Evolutionary conservation across 768 basidiomycete species (phyloP).

Genomic region (Lyophyllum semitale): DNA sequence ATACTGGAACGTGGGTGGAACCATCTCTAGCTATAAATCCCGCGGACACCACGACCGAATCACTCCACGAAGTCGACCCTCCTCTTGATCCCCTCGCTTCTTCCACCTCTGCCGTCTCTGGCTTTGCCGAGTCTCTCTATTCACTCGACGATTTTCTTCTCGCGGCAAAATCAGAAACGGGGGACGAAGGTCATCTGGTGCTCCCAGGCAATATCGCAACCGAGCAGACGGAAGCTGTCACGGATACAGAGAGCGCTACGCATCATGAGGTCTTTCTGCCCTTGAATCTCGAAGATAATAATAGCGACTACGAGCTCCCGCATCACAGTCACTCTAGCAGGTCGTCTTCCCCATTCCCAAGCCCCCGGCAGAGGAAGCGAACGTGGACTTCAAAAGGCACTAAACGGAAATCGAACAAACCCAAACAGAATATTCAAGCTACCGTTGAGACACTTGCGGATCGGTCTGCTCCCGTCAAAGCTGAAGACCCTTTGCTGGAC

Average conservation of each 20-base stretch:
- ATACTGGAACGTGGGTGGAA: slow-evolving; percentile 17
- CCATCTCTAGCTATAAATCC: slow-evolving; percentile 37
- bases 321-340: slow-evolving; percentile 5
- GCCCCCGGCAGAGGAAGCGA: slow-evolving; percentile 16
- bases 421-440: neutral
- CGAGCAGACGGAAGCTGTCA: neutral
- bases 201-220: neutral
- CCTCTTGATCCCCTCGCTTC: neutral
- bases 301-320: slow-evolving; percentile 17
- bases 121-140: neutral
- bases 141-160: neutral
- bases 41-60: slow-evolving; percentile 30
- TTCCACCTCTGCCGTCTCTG: slow-evolving; percentile 2
- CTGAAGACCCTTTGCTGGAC: slow-evolving; percentile 1
- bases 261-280: slow-evolving; percentile 2
- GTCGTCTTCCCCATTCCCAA: slow-evolving; percentile 20
- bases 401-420: slow-evolving; percentile 2
- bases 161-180: neutral
- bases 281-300: slow-evolving; percentile 1
- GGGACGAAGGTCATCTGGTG: neutral
- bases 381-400: neutral
- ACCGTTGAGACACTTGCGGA: neutral
- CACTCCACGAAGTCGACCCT: neutral
- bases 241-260: neutral
- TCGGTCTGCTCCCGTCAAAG: neutral